Base-by-base conservation (phyloP, 2,329 filamentous ascomycete species). In the Stenocarpella maydis region DNA sequence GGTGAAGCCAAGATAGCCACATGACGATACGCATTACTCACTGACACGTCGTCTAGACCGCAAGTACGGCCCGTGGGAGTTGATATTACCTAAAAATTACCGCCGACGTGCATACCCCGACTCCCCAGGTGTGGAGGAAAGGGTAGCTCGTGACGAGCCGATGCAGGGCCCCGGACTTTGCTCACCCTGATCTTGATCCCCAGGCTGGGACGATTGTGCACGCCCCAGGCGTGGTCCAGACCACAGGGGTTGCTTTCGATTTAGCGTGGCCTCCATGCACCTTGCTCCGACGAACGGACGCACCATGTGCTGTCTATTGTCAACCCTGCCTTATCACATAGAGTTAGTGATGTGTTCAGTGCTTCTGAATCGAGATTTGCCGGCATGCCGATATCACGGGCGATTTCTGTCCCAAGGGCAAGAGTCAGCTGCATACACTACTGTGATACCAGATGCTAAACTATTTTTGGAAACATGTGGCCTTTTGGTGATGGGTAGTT, bases 11-110 rank as follows among this genome's bases (percentile, higher is more conserved):
- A 63, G 58, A 31, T 63, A 63, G 58, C 58, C 58, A 63, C 58
- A 63, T 63, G 58, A 63, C 58, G 43, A 63, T 63, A 24, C 43
- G 43, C 58, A 63, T 63, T 63, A 63, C 58, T 63, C 58, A 63
- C 58, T 63, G 58, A 63, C 58, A 63, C 58, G 58, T 63, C 19
- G 58, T 63, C 58, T 12, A 63, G 19, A 49, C n/a, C 43, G 58
- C 43, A 63, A 63, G 58, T 43, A 63, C 58, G 58, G 58, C 28
- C 58, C 28, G 58, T 34, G 58, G 43, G 28, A 63, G n/a, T 63
- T 63, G 12, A 49, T 26, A 63, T 63, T 63, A 63, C 58, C 26
- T 63, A 63, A 63, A 63, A 63, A 26, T 49, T 49, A 63, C 58
- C 43, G 41, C 58, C 58, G 37, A 5, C 9, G 14, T 63, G 58